Evolutionary conservation across 2,329 filamentous ascomycete genomes (phyloP).

Genomic region (Clarireedia homoeocarpa): DNA sequence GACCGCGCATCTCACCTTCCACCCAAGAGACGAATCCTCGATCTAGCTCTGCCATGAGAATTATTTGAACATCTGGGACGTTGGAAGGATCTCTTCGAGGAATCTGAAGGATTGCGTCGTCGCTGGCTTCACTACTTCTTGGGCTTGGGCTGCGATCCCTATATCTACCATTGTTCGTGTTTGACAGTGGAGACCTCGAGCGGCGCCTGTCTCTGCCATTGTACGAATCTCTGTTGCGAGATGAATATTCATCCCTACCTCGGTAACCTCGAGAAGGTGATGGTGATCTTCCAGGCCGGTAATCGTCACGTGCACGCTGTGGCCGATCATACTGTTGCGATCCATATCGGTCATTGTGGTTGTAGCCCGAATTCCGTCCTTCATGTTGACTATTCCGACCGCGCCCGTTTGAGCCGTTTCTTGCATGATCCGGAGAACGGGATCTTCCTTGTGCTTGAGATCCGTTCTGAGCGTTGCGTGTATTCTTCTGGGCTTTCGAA

Average conservation of each 20-base stretch:
- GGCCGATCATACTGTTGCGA: slow-evolving; percentile 33
- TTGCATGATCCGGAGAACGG: slow-evolving; percentile 52
- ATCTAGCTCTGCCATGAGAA: slow-evolving; percentile 70
- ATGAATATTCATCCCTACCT: slow-evolving; percentile 20
- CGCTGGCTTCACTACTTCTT: slow-evolving; percentile 43
- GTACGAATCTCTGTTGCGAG: slow-evolving; percentile 16
- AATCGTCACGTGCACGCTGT: slow-evolving; percentile 58
- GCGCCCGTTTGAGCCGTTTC: slow-evolving; percentile 30
- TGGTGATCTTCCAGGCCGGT: slow-evolving; percentile 28
- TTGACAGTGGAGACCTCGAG: slow-evolving; percentile 57
- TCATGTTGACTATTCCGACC: slow-evolving; percentile 33
- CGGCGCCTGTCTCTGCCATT: slow-evolving; percentile 42
- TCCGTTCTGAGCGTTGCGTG: slow-evolving; percentile 41
- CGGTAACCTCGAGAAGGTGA: slow-evolving; percentile 17
- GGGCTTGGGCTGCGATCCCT: slow-evolving; percentile 67
- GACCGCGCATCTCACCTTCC: slow-evolving; percentile 64
- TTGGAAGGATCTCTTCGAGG: slow-evolving; percentile 65
- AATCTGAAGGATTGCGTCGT: slow-evolving; percentile 59
- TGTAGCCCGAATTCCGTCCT: slow-evolving; percentile 20
- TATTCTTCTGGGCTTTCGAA: slow-evolving; percentile 79
- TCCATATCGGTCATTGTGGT: slow-evolving; percentile 36
- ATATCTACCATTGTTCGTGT: slow-evolving; percentile 44
- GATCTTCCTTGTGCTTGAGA: slow-evolving; percentile 39
- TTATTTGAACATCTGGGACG: slow-evolving; percentile 83
- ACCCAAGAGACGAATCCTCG: slow-evolving; percentile 78